Evolutionary conservation across 208 protist genomes (phyloP), one percentile per base, ranked within the genome.

Genomic region (Trypanosoma congolense): DNA sequence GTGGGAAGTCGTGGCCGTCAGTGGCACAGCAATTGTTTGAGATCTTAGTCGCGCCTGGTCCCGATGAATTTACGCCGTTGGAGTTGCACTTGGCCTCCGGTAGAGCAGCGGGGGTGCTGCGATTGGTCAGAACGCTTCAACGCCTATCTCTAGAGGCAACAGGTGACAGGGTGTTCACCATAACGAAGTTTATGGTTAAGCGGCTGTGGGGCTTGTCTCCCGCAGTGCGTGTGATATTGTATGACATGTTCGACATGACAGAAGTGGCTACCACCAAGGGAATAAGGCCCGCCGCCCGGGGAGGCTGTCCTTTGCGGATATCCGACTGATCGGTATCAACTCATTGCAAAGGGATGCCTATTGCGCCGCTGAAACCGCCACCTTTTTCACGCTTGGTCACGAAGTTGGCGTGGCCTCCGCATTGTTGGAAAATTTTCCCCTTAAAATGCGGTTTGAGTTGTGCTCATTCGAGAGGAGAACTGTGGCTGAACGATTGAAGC

Each of bases 1-100:
- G 46, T 46, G 24, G 56, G 47, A 48, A 22, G 48, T 5, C 9
- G 28, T 56, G 48, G 51, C 5, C 42, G 28, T 57, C 49, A 25
- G 33, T 77, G 38, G 74, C 69, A 40, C 40, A 67, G 25, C 18
- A 65, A 26, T 51, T 87, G 5, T 70, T 68, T 41, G 61, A 61
- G 22, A 65, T 56, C 29, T 58, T 92, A 22, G 67, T 80, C 47
- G 54, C 41, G 8, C 70, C 65, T 1, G 80, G 79, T 25, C 68
- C 74, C 28, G 51, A 61, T 44, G 77, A 73, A 19, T 68, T 87
- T 35, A 87, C 80, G 5, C 68, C 73, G 35, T 80, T 92, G 18
- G 84, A 92, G 66, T 83, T 75, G 48, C 68, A 77, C 35, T 61
- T 92, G 35, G 77, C 76, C 0, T 61, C 80, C 40, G 80, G 80